A percentile compares a stretch with the other conserved stretches of the same genome.
Evolutionary conservation across 345 rosid genomes (phyloP).

Genomic region (Psidium friedrichsthalianum): DNA sequence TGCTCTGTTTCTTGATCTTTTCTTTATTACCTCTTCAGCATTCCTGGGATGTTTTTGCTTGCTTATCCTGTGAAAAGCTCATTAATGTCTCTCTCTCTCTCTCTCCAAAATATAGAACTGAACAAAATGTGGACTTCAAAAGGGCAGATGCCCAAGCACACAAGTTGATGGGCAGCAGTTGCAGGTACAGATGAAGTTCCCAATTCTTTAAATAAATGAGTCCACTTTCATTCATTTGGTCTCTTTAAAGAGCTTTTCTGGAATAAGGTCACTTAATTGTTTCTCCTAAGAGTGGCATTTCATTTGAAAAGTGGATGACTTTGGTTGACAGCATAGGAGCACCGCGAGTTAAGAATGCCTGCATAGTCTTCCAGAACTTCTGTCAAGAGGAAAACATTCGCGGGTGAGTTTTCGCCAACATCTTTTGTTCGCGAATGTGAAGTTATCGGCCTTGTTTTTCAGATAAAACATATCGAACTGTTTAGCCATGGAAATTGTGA

Average conservation of each 20-base stretch:
- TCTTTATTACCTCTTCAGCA: neutral
- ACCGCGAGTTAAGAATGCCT: slow-evolving; percentile 64
- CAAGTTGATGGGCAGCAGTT: slow-evolving; percentile 94
- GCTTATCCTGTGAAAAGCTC: neutral
- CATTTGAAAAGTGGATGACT: neutral
- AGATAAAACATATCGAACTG: neutral
- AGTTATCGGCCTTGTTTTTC: neutral
- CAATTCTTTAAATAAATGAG: neutral
- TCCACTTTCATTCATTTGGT: no score
- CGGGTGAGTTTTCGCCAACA: slow-evolving; percentile 29
- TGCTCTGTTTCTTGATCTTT: neutral
- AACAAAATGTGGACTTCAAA: slow-evolving; percentile 70
- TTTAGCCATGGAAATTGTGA: neutral
- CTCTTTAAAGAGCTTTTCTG: neutral
- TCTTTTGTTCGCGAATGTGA: neutral
- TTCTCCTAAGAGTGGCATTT: neutral
- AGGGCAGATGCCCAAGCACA: slow-evolving; percentile 76
- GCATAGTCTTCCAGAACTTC: slow-evolving; percentile 59
- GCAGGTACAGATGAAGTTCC: slow-evolving; percentile 35
- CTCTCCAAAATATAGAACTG: slow-evolving; percentile 29
- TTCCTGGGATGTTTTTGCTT: neutral
- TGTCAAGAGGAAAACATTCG: slow-evolving; percentile 67
- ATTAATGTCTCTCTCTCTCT: neutral
- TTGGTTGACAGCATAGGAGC: slow-evolving; percentile 76
- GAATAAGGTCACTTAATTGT: neutral